Base-by-base conservation (phyloP, 1,284 basidiomycete species). In the Fereydounia khargensis region DNA sequence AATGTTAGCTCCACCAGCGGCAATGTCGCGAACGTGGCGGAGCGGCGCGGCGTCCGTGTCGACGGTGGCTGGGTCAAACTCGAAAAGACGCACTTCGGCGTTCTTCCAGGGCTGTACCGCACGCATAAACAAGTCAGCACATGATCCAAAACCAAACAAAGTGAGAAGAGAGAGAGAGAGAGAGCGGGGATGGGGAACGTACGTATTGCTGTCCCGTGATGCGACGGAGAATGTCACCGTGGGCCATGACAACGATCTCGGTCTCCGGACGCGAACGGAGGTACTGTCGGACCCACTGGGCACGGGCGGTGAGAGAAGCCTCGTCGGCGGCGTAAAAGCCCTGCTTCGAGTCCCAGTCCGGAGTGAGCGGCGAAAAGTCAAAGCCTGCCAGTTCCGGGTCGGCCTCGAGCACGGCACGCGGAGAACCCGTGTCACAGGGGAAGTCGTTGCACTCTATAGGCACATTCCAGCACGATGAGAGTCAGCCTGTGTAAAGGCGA, bases 361-460 rank as follows among this genome's bases (percentile, higher is more conserved):
- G 62, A 7, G 68, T 68, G 27, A 75, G 64, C n/a, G 39, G 41
- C n/a, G 54, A 55, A 20, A 75, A 42, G 51, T 75, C 63, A 35
- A 73, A 69, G 33, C 57, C 58, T 7, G 49, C 43, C 23, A 74
- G 66, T 44, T 74, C 68, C 10, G 64, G 55, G 17, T 68, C 57
- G 10, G 41, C 35, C 36, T 74, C 70, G 33, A 75, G 65, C 25
- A 58, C 56, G 27, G 54, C 57, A 28, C 57, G 62, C 7, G 53
- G 33, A 4, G 71, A 74, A 22, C 73, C 73, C 4, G 72, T 75
- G 43, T 75, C 73, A 46, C 72, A 74, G 4, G 72, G 73, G 34
- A 61, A 60, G 20, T 40, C 67, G 47, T 69, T 74, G 51, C 68
- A 73, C 33, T 74, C 70, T 58, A 38, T 23, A 30, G 6, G 28